phyloP scores from a whole-genome alignment of 805 yeast genomes.

The Cyberlindnera petersonii region DNA sequence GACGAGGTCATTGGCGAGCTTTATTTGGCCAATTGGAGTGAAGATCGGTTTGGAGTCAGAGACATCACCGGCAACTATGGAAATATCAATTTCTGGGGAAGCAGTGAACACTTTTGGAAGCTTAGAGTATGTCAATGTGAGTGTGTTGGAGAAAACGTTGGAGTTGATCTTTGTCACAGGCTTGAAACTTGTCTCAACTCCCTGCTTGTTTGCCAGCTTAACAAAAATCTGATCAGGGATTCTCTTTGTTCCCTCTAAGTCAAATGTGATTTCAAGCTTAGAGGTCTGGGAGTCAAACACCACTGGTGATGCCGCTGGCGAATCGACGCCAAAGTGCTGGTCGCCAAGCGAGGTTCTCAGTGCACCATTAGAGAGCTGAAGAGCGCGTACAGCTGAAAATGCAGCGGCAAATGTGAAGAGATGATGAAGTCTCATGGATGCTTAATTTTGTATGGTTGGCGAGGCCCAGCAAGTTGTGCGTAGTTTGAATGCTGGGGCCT shows the following conservation, averaged over 20 bases:
- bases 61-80: slow-evolving; percentile 19
- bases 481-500: too few relatives aligned
- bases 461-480: background rate
- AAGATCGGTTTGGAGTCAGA: slow-evolving; percentile 12
- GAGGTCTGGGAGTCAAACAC: slow-evolving; percentile 15
- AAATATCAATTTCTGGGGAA: slow-evolving; percentile 13
- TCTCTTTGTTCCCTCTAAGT: slow-evolving; percentile 15
- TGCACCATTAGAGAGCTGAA: slow-evolving; percentile 19
- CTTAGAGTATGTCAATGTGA: slow-evolving; percentile 18
- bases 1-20: slow-evolving; percentile 18
- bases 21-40: slow-evolving; percentile 20
- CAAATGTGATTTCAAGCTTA: slow-evolving; percentile 21
- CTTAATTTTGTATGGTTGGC: background rate
- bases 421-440: slow-evolving; percentile 17
- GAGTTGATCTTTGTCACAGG: slow-evolving; percentile 20
- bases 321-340: slow-evolving; percentile 9
- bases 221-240: slow-evolving; percentile 27
- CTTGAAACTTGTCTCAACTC: slow-evolving; percentile 25
- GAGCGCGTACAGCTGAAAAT: slow-evolving; percentile 12
- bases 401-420: slow-evolving; percentile 15
- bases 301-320: slow-evolving; percentile 12
- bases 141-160: slow-evolving; percentile 9
- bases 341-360: slow-evolving; percentile 14
- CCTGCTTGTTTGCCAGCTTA: slow-evolving; percentile 19
- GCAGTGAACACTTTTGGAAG: slow-evolving; percentile 26